Percentiles rank a stretch among this genome's conserved stretches.
phyloP scores from a whole-genome alignment of 1,284 basidiomycete genomes.

The Ganoderma resinaceum region DNA sequence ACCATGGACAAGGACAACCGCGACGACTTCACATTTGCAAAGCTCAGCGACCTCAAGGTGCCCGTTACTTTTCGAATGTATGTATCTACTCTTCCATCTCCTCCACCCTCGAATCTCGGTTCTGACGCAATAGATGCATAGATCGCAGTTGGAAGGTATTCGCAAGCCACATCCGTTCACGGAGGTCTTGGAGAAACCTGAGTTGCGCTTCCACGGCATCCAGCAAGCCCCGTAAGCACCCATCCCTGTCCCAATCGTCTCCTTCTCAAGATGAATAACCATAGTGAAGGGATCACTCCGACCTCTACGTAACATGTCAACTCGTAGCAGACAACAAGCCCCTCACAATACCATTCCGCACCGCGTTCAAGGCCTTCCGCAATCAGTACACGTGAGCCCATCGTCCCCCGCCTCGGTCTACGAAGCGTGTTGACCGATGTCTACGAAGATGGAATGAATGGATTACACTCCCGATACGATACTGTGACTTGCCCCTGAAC shows the following conservation, averaged over 20 bases:
- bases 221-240: conserved; percentile 71
- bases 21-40: conserved; percentile 90
- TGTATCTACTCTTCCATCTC: background rate
- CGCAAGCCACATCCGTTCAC: conserved; percentile 75
- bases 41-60: conserved; percentile 85
- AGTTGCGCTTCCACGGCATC: conserved; percentile 79
- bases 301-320: conserved; percentile 92
- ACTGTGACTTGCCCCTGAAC: conserved; percentile 88
- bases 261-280: conserved; percentile 28
- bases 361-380: conserved; percentile 93
- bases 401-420: background rate
- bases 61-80: conserved; percentile 91
- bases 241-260: conserved; percentile 15
- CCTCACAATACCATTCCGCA: conserved; percentile 88
- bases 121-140: conserved; percentile 38
- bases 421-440: background rate
- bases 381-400: conserved; percentile 74
- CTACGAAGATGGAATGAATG: conserved; percentile 90
- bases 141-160: conserved; percentile 85
- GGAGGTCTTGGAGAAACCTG: conserved; percentile 79
- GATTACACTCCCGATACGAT: conserved; percentile 89
- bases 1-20: conserved; percentile 79
- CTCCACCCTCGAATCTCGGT: no score
- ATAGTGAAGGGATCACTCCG: conserved; percentile 74
- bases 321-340: conserved; percentile 94